Evolutionary conservation across 805 yeast species (phyloP).

Genomic region (Metschnikowia vanudenii): DNA sequence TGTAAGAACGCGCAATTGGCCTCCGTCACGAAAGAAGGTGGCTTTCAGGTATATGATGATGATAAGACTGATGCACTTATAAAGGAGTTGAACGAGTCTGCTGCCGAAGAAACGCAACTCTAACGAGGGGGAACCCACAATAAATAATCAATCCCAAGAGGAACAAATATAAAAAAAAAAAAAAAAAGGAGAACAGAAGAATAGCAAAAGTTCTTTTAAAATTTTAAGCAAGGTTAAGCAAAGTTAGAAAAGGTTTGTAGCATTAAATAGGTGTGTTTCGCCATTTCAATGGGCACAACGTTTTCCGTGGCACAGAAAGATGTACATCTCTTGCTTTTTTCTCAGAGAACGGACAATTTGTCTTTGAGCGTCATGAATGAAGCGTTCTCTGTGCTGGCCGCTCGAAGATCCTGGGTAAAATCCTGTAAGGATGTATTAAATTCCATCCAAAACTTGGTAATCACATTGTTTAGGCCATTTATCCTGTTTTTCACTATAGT

Average conservation of each 20-base stretch:
- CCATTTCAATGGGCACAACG: background rate
- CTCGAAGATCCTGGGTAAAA: constrained; percentile 13
- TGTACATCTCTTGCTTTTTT: background rate
- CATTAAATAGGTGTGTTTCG: too few species aligned
- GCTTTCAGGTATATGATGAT: constrained; percentile 82
- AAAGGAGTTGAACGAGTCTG: constrained; percentile 63
- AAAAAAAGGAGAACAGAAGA: background rate
- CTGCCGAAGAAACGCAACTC: constrained; percentile 17
- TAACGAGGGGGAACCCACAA: background rate
- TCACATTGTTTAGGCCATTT: constrained; percentile 17
- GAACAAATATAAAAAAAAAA: background rate
- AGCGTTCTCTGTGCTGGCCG: constrained; percentile 17
- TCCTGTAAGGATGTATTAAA: constrained; percentile 14
- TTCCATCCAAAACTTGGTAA: constrained; percentile 19
- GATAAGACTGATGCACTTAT: constrained; percentile 82
- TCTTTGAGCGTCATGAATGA: constrained; percentile 13
- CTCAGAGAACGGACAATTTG: constrained; percentile 13
- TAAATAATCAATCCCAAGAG: background rate
- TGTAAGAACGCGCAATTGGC: constrained; percentile 94
- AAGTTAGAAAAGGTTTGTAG: too few species aligned
- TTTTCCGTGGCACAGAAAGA: background rate
- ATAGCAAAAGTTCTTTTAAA: too few species aligned
- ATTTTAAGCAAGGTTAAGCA: too few species aligned
- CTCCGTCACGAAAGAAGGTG: constrained; percentile 80
- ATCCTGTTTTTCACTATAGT: constrained; percentile 29